These are phyloP conservation scores for Pouteria campechiana DNA, from an alignment of 179 eudicot genomes.

Conservation along the genomic window DNA sequence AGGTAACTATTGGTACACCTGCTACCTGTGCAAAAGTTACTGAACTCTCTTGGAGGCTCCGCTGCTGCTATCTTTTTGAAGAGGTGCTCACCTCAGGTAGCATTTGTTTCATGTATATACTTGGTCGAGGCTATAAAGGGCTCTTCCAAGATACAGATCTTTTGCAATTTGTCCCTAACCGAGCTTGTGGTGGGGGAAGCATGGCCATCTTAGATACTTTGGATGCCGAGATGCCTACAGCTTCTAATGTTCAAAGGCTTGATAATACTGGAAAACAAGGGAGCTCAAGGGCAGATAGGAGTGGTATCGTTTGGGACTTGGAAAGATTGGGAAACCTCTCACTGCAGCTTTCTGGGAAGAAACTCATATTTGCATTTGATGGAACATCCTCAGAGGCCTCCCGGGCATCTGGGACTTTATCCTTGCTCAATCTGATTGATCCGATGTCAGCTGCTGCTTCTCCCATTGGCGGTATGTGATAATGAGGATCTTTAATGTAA, in stretches of 20 bases:
- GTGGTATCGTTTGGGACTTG: constrained; percentile 95
- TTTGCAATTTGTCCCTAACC: constrained; percentile 85
- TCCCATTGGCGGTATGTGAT: constrained; percentile 79
- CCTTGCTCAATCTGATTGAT: constrained; percentile 97
- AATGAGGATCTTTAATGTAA: neutral
- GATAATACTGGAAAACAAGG: constrained; percentile 57
- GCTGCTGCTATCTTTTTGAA: constrained; percentile 95
- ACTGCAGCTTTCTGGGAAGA: constrained; percentile 82
- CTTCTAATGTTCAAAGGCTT: constrained; percentile 59
- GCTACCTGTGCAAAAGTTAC: constrained; percentile 56
- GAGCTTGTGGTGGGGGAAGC: constrained; percentile 98
- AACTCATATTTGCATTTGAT: constrained; percentile 96
- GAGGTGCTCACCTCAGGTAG: constrained; percentile 90
- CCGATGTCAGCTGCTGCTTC: constrained; percentile 97
- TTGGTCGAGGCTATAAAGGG: constrained; percentile 99
- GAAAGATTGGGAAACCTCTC: constrained; percentile 89
- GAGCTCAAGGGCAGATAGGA: constrained; percentile 61
- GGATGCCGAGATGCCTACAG: constrained; percentile 55
- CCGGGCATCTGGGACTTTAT: constrained; percentile 68
- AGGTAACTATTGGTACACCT: constrained; percentile 93
- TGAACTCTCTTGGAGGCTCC: constrained; percentile 83
- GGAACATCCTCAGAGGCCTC: constrained; percentile 78
- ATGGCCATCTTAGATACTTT: constrained; percentile 95
- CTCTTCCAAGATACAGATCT: constrained; percentile 94
- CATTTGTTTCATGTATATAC: constrained; percentile 94